A percentile compares a stretch with the other conserved stretches of the same genome.
phyloP scores from a whole-genome alignment of 2,329 filamentous ascomycete species.

The Clathrospora elynae region DNA sequence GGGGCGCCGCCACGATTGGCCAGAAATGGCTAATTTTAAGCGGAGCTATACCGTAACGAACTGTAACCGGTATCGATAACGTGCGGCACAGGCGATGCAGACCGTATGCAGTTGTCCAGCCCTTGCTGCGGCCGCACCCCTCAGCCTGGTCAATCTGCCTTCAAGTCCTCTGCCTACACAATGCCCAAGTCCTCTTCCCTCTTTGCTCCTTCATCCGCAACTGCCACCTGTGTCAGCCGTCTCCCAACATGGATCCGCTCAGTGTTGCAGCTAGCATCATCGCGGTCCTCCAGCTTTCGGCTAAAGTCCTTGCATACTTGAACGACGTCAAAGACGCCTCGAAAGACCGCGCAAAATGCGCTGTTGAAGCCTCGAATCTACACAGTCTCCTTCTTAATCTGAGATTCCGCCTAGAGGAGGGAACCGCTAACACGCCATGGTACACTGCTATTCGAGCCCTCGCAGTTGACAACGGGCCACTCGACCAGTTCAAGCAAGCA shows the following conservation, averaged over 20 bases:
- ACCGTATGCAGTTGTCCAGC: conserved; percentile 3
- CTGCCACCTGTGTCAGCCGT: conserved; percentile 1
- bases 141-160: not conserved
- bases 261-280: conserved; percentile 32
- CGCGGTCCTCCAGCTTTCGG: conserved; percentile 29
- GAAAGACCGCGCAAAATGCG: conserved; percentile 26
- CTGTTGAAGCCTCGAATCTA: conserved; percentile 26
- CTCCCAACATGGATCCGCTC: conserved; percentile 32
- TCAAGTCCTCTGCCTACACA: conserved; percentile 1
- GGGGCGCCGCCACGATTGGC: too few species aligned
- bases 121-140: conserved; percentile 1
- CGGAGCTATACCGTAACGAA: too few species aligned
- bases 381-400: conserved; percentile 25
- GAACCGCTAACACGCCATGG: conserved; percentile 23
- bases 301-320: conserved; percentile 26
- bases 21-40: too few species aligned
- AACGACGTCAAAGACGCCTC: conserved; percentile 32
- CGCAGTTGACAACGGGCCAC: conserved; percentile 26
- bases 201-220: conserved; percentile 1
- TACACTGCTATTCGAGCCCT: conserved; percentile 23
- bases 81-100: conserved; percentile 1
- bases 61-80: conserved; percentile 3
- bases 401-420: conserved; percentile 25
- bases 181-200: conserved; percentile 2
- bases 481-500: conserved; percentile 33